These are phyloP conservation scores for Cyberlindnera euphorbiiphila DNA, from an alignment of 805 yeast genomes.

Conservation along the genomic window DNA sequence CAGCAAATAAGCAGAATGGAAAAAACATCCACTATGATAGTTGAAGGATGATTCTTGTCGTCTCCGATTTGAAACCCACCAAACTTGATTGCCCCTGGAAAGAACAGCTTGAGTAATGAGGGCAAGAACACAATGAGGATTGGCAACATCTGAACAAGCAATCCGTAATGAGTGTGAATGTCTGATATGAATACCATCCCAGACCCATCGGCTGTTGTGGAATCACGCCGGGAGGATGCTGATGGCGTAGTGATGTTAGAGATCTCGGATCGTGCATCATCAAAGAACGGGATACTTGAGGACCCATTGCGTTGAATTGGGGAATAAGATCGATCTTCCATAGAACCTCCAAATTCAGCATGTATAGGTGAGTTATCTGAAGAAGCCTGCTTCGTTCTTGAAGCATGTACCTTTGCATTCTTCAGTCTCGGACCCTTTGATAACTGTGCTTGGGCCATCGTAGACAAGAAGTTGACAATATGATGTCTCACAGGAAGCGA, in stretches of 20 bases:
- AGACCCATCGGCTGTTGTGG: constrained; percentile 2
- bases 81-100: constrained; percentile 14
- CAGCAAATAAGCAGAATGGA: constrained; percentile 33
- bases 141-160: constrained; percentile 18
- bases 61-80: constrained; percentile 16
- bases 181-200: constrained; percentile 10
- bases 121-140: constrained; percentile 22
- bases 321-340: too few relatives aligned
- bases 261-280: constrained; percentile 11
- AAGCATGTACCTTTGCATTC: too few relatives aligned
- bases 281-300: neutral
- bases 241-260: constrained; percentile 3
- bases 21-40: constrained; percentile 31
- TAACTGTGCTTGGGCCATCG: too few relatives aligned
- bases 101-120: constrained; percentile 17
- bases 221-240: constrained; percentile 4
- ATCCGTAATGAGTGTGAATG: constrained; percentile 13
- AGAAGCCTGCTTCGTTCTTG: too few relatives aligned
- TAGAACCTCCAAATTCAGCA: too few relatives aligned
- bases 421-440: too few relatives aligned
- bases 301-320: neutral
- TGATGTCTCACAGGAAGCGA: too few relatives aligned
- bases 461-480: too few relatives aligned
- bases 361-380: too few relatives aligned
- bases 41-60: constrained; percentile 13